Conservation (phyloP, 2,329 filamentous ascomycete species). For the Lasiodiplodia citricola region DNA sequence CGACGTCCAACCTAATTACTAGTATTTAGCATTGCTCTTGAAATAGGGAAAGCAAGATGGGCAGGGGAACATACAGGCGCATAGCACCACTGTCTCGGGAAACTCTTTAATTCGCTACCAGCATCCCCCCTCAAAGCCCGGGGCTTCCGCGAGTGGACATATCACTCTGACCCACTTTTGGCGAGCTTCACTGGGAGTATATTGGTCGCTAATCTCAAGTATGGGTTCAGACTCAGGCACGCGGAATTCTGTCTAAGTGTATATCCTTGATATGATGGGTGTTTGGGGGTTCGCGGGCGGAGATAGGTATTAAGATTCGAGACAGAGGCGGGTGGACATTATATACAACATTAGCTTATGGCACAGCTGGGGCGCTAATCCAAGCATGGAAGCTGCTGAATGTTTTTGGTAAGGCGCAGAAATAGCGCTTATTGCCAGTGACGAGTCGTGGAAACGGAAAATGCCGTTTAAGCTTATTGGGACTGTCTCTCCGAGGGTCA, state of each 20-base stretch:
- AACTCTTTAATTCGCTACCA: background rate
- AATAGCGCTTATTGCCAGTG: too few relatives aligned
- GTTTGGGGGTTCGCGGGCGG: background rate
- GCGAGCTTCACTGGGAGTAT: background rate
- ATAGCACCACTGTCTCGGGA: background rate
- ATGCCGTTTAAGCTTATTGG: too few relatives aligned
- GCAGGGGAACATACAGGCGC: background rate
- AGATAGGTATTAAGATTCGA: too few relatives aligned
- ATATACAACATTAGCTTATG: too few relatives aligned
- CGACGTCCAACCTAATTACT: background rate
- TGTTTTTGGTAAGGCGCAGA: too few relatives aligned
- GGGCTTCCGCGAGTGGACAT: background rate
- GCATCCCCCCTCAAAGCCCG: background rate
- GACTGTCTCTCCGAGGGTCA: too few relatives aligned
- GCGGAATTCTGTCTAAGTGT: background rate
- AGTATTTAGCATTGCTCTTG: background rate
- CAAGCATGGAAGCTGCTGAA: too few relatives aligned
- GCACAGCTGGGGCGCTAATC: too few relatives aligned
- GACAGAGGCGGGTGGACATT: too few relatives aligned
- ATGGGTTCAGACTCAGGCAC: conserved; percentile 27
- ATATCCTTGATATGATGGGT: background rate
- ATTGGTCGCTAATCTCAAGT: background rate
- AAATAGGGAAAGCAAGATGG: background rate
- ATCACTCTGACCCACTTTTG: background rate
- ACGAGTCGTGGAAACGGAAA: too few relatives aligned